Evolutionary conservation across 2,329 filamentous ascomycete genomes (phyloP).

Genomic region (Curvularia sp.): DNA sequence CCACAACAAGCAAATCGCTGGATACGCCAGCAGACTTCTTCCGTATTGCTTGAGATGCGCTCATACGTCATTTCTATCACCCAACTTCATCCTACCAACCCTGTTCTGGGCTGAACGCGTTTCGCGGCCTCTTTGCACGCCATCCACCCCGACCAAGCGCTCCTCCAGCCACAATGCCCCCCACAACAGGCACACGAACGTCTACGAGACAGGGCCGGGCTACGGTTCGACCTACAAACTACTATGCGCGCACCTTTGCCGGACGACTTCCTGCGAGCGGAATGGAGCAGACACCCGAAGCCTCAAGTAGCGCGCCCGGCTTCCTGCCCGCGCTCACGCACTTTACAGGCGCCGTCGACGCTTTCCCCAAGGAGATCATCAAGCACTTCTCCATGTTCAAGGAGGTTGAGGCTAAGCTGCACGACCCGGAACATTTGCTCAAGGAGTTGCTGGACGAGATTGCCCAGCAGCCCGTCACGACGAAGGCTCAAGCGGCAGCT

Average conservation of each 20-base stretch:
- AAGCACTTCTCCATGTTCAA: constrained; percentile 95
- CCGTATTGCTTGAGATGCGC: constrained; percentile 40
- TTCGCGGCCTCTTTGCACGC: constrained; percentile 25
- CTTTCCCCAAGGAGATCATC: constrained; percentile 92
- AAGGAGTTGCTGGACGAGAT: constrained; percentile 75
- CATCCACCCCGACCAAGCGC: constrained; percentile 28
- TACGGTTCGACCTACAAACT: constrained; percentile 58
- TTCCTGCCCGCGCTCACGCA: constrained; percentile 73
- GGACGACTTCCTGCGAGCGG: constrained; percentile 47
- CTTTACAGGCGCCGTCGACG: constrained; percentile 91
- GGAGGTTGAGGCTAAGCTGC: constrained; percentile 97
- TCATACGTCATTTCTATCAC: constrained; percentile 31
- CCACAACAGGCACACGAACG: constrained; percentile 44
- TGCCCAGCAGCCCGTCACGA: constrained; percentile 55
- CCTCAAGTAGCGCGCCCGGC: constrained; percentile 51
- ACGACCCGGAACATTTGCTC: constrained; percentile 83
- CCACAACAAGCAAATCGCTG: constrained; percentile 26
- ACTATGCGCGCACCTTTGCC: constrained; percentile 60
- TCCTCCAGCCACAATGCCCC: constrained; percentile 44
- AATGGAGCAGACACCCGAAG: constrained; percentile 50
- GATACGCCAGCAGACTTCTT: constrained; percentile 32
- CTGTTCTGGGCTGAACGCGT: constrained; percentile 29
- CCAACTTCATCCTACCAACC: constrained; percentile 25
- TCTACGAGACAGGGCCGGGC: constrained; percentile 58
- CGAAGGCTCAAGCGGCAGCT: constrained; percentile 39